Base-by-base conservation (phyloP, 2,329 filamentous ascomycete genomes). In the Beauveria brongniartii region DNA sequence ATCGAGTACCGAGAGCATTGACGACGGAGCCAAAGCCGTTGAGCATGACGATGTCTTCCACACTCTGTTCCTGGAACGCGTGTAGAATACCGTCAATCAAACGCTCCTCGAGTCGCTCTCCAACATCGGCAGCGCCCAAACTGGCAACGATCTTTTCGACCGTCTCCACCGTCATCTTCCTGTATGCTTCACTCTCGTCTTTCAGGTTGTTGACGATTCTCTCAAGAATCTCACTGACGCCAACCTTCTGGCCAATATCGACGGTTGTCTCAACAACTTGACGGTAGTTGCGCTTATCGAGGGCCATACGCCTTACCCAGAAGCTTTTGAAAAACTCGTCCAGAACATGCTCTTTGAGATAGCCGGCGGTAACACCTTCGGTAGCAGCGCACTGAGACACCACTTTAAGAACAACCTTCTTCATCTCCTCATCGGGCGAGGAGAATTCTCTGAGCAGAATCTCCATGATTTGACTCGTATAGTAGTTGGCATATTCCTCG, bases 401-500 rank as follows among this genome's bases (percentile, higher is more conserved):
- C 30, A 99, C 94, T 76, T 97, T 97, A 62, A 99, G 79, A 8
- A 99, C 94, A 1, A 99, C 94, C 78, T 99, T 99, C 78, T 97
- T 99, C 94, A 99, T 99, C 75, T 99, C 94, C 74, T 99, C 94
- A 66, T 99, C 94, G 0, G 94, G 94, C 0, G 93, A 97, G 7
- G 92, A 90, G 70, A 99, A 99, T 72, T 99, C 94, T 69, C 94
- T 87, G 34, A 97, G 84, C 16, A 99, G 79, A 69, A 97, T 97
- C 74, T 97, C 94, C 93, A 99, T 97, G 69, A 99, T 97, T 74
- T 99, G 92, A 67, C 87, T 91, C 9, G 94, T 97, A 71, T 99
- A 99, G 77, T 99, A 99, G 73, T 97, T 97, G 75, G 94, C 93
- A 73, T 97, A 97, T 71, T 99, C 94, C 75, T 99, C 94, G 77